Base-by-base conservation (phyloP, 2,329 filamentous ascomycete species). In the Aureobasidium sp. region DNA sequence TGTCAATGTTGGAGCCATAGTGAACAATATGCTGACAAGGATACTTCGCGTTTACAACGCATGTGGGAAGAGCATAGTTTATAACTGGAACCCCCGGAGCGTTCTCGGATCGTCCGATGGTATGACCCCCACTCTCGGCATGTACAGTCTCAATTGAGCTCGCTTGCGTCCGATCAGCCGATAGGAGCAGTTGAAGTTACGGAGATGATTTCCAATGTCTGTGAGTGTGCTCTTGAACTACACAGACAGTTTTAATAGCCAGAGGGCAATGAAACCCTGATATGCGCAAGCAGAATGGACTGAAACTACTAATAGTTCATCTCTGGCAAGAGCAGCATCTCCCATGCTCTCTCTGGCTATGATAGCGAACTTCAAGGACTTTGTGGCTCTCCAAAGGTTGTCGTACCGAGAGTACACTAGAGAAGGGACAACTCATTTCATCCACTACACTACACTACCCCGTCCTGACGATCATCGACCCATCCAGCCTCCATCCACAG, bases 401-500 rank as follows among this genome's bases (percentile, higher is more conserved):
- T 8, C 29, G 29, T 29, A 8, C 29, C 7, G 29, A 29, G 29
- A 29, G 29, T 29, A 29, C 7, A 29, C 29, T 29, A 29, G 29
- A 29, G 29, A 29, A 29, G 29, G 7, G 29, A 5, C 5, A 29
- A 29, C 29, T 29, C 7, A 29, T 29, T 29, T 8, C 29, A 29
- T 29, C 31, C 31, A 31, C 31, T 31, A 31, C 9, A 31, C 9
- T 11, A 31, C 9, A 11, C 31, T 31, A 9, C 31, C 11, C 8
- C 31, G 31, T 31, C 31, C 27, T 27, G 15, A 94, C 79, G 89
- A 80, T 1, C 31, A 59, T 48, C 55, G 55, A 29, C 89, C 90
- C 90, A 95, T 94, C 90, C 90, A 96, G 11, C 91, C 91, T 11
- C 91, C 91, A 74, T 96, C 92, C 48, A 96, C 89, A 22, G 89